Evolutionary conservation across 768 basidiomycete species (phyloP).

Genomic region (Psilocybe tampanensis): DNA sequence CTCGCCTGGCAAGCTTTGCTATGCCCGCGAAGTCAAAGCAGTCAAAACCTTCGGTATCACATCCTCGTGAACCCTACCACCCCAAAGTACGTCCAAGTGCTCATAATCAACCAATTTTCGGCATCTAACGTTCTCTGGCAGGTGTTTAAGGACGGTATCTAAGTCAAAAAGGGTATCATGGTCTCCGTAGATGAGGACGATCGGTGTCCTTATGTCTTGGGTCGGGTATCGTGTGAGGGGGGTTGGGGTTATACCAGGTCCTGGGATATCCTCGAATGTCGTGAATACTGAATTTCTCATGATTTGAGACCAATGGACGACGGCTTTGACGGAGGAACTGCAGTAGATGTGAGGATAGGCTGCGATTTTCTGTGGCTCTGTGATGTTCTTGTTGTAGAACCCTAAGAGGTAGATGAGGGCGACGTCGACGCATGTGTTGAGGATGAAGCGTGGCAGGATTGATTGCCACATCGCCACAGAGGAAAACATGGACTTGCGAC

Average conservation of each 20-base stretch:
- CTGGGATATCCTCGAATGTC: conserved; percentile 8
- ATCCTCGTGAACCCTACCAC: conserved; percentile 21
- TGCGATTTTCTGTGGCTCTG: conserved; percentile 15
- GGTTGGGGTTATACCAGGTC: background rate
- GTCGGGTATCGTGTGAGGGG: conserved; percentile 14
- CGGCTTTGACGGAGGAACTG: conserved; percentile 22
- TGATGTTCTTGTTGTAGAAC: conserved; percentile 17
- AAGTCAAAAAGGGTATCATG: conserved; percentile 17
- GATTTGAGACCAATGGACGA: conserved; percentile 22
- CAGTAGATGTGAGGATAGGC: conserved; percentile 21
- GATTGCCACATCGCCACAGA: conserved; percentile 15
- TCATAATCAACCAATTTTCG: conserved; percentile 16
- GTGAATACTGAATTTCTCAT: conserved; percentile 19
- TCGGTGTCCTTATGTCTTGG: conserved; percentile 16
- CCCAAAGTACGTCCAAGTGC: conserved; percentile 25
- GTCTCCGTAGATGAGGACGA: conserved; percentile 20
- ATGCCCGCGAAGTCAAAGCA: background rate
- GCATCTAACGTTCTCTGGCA: conserved; percentile 10
- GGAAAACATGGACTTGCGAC: conserved; percentile 16
- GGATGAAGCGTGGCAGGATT: conserved; percentile 15
- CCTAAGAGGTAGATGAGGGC: conserved; percentile 14
- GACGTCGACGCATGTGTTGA: conserved; percentile 14
- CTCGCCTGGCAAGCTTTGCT: background rate
- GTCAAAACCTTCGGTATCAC: conserved; percentile 22
- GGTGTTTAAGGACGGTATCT: conserved; percentile 11